phyloP scores from a whole-genome alignment of 169 alveolate genomes.

The Plasmodium coatneyi region DNA sequence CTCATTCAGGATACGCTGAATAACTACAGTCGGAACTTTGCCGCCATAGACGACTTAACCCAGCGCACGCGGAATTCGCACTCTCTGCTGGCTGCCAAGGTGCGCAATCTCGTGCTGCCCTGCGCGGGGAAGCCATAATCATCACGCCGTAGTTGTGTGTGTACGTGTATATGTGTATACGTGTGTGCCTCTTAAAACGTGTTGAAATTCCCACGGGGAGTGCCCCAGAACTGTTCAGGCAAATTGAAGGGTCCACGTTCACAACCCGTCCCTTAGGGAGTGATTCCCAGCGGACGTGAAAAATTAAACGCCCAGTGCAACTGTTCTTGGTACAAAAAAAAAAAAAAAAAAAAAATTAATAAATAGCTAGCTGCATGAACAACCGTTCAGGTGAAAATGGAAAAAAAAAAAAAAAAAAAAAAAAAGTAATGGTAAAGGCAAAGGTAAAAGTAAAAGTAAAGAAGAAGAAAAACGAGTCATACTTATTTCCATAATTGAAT shows the following conservation, averaged over 20 bases:
- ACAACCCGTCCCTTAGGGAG: background rate
- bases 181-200: background rate
- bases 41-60: conserved; percentile 18
- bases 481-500: background rate
- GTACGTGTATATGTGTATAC: background rate
- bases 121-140: background rate
- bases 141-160: no score
- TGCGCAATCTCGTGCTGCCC: conserved; percentile 7
- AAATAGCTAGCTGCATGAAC: no score
- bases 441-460: background rate
- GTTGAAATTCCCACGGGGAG: background rate
- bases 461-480: background rate
- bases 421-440: background rate
- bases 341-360: no score
- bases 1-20: conserved; percentile 43
- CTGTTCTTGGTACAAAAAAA: background rate
- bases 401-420: no score
- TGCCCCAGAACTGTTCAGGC: conserved; percentile 1
- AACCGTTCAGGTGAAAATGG: no score
- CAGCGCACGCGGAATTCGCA: conserved; percentile 51
- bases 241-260: background rate
- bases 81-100: background rate
- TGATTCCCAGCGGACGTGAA: background rate
- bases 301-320: background rate
- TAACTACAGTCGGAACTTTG: conserved; percentile 19